Conservation (phyloP, 192 early-diverging fungal genomes). For the Rhizoclosmatium sp. region DNA sequence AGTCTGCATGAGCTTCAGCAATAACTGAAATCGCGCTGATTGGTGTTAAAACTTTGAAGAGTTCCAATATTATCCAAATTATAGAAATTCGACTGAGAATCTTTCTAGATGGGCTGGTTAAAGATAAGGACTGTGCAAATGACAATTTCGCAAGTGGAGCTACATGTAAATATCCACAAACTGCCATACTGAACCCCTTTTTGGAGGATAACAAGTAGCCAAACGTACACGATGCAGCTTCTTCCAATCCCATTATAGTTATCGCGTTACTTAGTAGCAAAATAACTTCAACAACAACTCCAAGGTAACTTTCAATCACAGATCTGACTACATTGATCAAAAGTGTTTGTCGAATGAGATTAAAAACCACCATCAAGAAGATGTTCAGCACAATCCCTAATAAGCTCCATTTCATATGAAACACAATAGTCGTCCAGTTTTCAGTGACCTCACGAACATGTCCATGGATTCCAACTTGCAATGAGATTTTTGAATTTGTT, state of each 20-base stretch:
- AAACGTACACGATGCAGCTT: slow-evolving; percentile 6
- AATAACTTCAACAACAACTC: slow-evolving; percentile 22
- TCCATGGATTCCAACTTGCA: not conserved
- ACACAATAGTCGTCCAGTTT: slow-evolving; percentile 9
- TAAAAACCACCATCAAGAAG: not conserved
- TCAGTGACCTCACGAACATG: slow-evolving; percentile 14
- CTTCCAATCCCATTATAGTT: slow-evolving; percentile 21
- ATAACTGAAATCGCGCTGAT: slow-evolving; percentile 18
- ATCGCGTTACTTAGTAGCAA: slow-evolving; percentile 24
- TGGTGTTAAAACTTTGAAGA: slow-evolving; percentile 23
- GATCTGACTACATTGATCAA: not conserved
- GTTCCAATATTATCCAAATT: slow-evolving; percentile 30
- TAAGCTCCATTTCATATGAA: slow-evolving; percentile 4
- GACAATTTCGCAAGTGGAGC: not conserved
- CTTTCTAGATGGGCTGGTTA: slow-evolving; percentile 16
- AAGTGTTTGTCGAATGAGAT: not conserved
- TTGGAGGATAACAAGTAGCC: not conserved
- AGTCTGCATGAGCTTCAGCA: not conserved
- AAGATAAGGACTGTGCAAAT: slow-evolving; percentile 10
- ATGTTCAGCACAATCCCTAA: slow-evolving; percentile 25
- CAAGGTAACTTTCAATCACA: slow-evolving; percentile 6
- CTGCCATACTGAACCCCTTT: slow-evolving; percentile 25
- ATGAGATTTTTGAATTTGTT: no score
- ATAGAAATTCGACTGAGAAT: slow-evolving; percentile 20
- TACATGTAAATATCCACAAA: slow-evolving; percentile 33